Conservation (phyloP, 2,329 filamentous ascomycete species). For the Celoporthe dispersa region DNA sequence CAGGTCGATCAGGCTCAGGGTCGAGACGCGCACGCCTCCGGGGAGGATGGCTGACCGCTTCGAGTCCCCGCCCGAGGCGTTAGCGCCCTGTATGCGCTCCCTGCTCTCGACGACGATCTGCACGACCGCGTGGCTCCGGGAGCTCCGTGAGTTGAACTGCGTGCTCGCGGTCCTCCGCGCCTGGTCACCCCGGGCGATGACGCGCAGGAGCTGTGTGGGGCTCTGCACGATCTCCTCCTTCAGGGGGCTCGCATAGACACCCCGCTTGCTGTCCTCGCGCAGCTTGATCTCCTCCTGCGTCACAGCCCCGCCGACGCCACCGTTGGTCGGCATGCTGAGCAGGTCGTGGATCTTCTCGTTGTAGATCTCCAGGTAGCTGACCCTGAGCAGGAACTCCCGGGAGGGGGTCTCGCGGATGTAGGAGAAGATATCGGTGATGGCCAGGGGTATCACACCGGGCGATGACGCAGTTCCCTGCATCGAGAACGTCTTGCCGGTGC, state of each 20-base stretch:
- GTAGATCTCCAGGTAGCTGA: conserved; percentile 98
- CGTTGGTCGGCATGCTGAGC: conserved; percentile 72
- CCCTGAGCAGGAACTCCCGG: conserved; percentile 89
- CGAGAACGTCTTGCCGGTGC: conserved; percentile 97
- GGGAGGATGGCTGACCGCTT: conserved; percentile 75
- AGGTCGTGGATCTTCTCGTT: conserved; percentile 97
- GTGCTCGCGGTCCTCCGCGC: conserved; percentile 90
- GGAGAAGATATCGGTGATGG: conserved; percentile 98
- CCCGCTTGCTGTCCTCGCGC: conserved; percentile 92
- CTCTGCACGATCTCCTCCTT: conserved; percentile 99
- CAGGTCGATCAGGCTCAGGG: conserved; percentile 91
- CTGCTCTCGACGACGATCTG: conserved; percentile 98
- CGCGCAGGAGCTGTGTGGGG: conserved; percentile 89
- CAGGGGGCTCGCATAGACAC: conserved; percentile 92
- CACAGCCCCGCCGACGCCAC: conserved; percentile 55
- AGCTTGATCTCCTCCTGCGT: conserved; percentile 94
- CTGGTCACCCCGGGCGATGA: conserved; percentile 93
- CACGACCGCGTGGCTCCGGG: conserved; percentile 95
- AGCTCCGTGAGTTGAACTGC: conserved; percentile 95
- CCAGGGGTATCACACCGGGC: conserved; percentile 93
- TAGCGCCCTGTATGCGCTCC: conserved; percentile 71
- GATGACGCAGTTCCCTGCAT: conserved; percentile 98
- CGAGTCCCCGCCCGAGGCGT: conserved; percentile 49
- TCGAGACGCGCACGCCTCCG: conserved; percentile 93
- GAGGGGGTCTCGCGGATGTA: conserved; percentile 97